Evolutionary conservation across 352 stramenopile species (phyloP).

Genomic region (Phytophthora sansomeana): DNA sequence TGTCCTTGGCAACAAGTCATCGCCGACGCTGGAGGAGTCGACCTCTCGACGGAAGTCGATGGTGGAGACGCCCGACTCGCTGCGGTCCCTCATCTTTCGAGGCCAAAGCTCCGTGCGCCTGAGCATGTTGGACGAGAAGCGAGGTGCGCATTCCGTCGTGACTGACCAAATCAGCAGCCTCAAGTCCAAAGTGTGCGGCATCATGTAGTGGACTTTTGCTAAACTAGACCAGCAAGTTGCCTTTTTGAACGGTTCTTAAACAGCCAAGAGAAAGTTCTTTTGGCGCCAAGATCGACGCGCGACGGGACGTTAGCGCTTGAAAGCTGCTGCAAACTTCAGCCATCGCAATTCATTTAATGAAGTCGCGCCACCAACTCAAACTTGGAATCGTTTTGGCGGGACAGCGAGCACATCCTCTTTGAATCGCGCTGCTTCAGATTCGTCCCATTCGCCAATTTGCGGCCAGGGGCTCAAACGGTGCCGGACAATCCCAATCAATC

Average conservation of each 20-base stretch:
- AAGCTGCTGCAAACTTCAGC: conserved; percentile 6
- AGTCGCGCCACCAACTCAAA: background rate
- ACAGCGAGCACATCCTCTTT: conserved; percentile 6
- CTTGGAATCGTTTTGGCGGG: conserved; percentile 13
- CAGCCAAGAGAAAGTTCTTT: conserved; percentile 39
- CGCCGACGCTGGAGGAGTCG: conserved; percentile 21
- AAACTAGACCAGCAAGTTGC: background rate
- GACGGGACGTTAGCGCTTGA: conserved; percentile 6
- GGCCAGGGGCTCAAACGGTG: conserved; percentile 4
- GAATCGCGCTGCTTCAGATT: background rate
- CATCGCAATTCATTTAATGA: background rate
- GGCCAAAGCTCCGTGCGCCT: conserved; percentile 27
- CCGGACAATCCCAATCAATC: background rate
- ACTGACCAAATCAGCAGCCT: background rate
- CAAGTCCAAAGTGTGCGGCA: conserved; percentile 33
- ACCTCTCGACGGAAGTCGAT: conserved; percentile 26
- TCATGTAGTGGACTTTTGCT: conserved; percentile 33
- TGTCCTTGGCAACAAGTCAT: background rate
- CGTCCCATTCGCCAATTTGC: conserved; percentile 45
- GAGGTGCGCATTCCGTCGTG: background rate
- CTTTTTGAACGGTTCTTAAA: background rate
- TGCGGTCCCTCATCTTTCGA: conserved; percentile 33
- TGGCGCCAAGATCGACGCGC: conserved; percentile 10
- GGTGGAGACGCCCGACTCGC: conserved; percentile 48
- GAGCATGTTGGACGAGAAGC: conserved; percentile 18